Evolutionary conservation across 106 monocot genomes (phyloP).

Genomic region (Triglochin maritima): DNA sequence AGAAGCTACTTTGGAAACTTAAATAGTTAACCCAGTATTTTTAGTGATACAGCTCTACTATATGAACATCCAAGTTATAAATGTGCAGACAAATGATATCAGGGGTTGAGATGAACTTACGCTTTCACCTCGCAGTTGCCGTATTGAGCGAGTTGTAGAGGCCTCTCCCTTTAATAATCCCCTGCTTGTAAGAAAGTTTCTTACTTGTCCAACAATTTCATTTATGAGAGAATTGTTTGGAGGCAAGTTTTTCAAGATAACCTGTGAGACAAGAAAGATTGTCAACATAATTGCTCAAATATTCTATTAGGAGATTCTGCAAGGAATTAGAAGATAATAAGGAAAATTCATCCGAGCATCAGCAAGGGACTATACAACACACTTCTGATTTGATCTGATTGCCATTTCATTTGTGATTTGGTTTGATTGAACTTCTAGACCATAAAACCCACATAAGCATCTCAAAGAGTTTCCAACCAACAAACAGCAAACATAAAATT

Average conservation of each 20-base stretch:
- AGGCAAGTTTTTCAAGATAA: conserved; percentile 78
- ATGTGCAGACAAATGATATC: neutral
- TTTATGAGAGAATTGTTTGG: conserved; percentile 76
- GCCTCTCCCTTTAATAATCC: conserved; percentile 58
- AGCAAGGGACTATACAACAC: too few relatives aligned
- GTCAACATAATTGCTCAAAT: neutral
- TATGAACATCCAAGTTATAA: too few relatives aligned
- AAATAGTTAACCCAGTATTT: too few relatives aligned
- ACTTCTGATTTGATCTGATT: neutral
- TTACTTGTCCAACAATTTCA: conserved; percentile 79
- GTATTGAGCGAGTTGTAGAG: conserved; percentile 40
- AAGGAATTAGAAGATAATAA: neutral
- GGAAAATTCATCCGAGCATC: neutral
- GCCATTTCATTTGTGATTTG: neutral
- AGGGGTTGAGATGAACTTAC: conserved; percentile 24
- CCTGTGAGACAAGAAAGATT: conserved; percentile 21
- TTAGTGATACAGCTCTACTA: too few relatives aligned
- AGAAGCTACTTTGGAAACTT: too few relatives aligned
- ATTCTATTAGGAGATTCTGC: neutral
- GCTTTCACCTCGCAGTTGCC: conserved; percentile 51
- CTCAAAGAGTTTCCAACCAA: neutral
- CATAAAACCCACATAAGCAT: neutral
- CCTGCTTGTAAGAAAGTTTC: conserved; percentile 73
- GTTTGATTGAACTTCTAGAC: too few relatives aligned
- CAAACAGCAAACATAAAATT: too few relatives aligned